A percentile compares a stretch with the other conserved stretches of the same genome.
These are phyloP conservation scores for Candida taoyuanica DNA, from an alignment of 805 yeast genomes.

Conservation along the genomic window DNA sequence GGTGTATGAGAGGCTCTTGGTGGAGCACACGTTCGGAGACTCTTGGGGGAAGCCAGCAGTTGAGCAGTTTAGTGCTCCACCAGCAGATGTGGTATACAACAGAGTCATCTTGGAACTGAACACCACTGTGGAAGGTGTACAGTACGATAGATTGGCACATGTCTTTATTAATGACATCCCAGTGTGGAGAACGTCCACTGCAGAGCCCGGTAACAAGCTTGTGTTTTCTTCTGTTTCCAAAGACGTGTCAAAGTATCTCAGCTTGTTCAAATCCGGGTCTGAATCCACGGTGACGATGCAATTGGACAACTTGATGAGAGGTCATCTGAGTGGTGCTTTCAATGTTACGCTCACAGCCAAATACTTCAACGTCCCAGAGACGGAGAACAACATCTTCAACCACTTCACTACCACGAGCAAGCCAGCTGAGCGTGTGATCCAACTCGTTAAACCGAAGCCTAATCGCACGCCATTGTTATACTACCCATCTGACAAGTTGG, in stretches of 20 bases:
- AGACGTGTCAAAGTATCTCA: constrained; percentile 56
- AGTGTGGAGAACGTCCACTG: constrained; percentile 82
- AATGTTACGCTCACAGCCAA: constrained; percentile 45
- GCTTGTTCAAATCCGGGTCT: constrained; percentile 42
- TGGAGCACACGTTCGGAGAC: constrained; percentile 48
- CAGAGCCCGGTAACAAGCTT: constrained; percentile 60
- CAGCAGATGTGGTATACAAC: constrained; percentile 42
- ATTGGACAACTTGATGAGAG: constrained; percentile 58
- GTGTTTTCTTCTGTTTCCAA: constrained; percentile 49
- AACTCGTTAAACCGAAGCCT: constrained; percentile 15
- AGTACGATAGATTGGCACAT: constrained; percentile 63
- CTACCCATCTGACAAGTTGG: constrained; percentile 38
- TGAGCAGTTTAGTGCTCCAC: constrained; percentile 36
- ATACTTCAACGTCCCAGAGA: constrained; percentile 38
- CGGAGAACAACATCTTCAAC: constrained; percentile 12
- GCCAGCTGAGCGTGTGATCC: constrained; percentile 19
- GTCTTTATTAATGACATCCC: constrained; percentile 58
- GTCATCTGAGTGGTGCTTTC: constrained; percentile 57
- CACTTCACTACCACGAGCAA: constrained; percentile 20
- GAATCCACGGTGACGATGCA: constrained; percentile 46
- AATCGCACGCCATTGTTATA: constrained; percentile 41
- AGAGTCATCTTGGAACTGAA: constrained; percentile 50
- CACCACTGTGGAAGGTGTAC: constrained; percentile 52
- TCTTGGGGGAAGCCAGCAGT: constrained; percentile 57
- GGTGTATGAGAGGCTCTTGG: constrained; percentile 36